Percentiles rank a stretch among this genome's conserved stretches.
Evolutionary conservation across 2,329 filamentous ascomycete genomes (phyloP).

Genomic region (Calonectria pteridis): DNA sequence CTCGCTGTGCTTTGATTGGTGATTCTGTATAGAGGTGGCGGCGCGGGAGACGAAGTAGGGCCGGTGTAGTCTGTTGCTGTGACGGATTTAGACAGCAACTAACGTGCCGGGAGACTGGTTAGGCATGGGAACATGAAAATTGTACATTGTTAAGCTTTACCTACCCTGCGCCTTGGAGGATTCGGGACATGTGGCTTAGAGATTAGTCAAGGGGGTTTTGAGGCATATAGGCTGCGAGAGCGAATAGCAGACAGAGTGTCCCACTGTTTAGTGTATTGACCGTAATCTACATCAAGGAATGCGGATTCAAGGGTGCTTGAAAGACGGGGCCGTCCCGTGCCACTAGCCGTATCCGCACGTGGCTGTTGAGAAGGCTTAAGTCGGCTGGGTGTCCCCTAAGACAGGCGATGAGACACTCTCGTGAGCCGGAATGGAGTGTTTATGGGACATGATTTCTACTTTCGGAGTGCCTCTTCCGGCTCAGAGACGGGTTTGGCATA

Average conservation of each 20-base stretch:
- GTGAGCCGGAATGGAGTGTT: not conserved
- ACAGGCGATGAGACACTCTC: not conserved
- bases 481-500: not conserved
- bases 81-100: not conserved
- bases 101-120: not conserved
- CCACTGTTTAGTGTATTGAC: not conserved
- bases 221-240: not conserved
- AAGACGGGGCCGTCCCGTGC: slow-evolving; percentile 1
- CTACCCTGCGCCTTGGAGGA: not conserved
- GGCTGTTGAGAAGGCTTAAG: not conserved
- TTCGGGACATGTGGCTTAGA: not conserved
- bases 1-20: not conserved
- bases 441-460: not conserved
- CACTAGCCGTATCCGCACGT: slow-evolving; percentile 2
- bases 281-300: not conserved
- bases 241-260: not conserved
- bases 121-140: not conserved
- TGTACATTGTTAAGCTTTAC: not conserved
- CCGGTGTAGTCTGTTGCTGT: not conserved
- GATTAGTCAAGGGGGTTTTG: not conserved
- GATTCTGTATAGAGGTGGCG: not conserved
- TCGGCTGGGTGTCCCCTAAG: not conserved
- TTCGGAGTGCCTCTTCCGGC: not conserved
- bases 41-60: not conserved
- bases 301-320: not conserved